These are phyloP conservation scores for Apiospora marii DNA, from an alignment of 2,329 filamentous ascomycete genomes.

Conservation along the genomic window DNA sequence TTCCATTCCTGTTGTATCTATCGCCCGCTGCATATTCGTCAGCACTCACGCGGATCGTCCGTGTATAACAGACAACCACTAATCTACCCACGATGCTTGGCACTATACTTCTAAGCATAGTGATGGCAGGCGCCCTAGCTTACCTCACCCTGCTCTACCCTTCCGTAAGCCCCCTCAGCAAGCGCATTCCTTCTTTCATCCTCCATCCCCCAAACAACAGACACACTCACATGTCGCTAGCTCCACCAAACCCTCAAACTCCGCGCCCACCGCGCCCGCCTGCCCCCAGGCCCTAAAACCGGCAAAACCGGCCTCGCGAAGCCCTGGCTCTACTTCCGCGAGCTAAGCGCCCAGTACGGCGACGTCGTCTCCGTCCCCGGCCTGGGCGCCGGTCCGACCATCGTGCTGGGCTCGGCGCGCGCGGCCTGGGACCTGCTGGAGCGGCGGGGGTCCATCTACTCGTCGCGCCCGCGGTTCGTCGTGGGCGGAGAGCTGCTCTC, in stretches of 20 bases:
- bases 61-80: background rate
- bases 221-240: slow-evolving; percentile 37
- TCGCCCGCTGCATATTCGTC: background rate
- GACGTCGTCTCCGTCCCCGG: slow-evolving; percentile 49
- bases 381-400: slow-evolving; percentile 47
- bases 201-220: background rate
- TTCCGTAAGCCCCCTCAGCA: slow-evolving; percentile 32
- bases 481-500: slow-evolving; percentile 54
- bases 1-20: background rate
- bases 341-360: slow-evolving; percentile 47
- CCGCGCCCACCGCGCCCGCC: slow-evolving; percentile 46
- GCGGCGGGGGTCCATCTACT: slow-evolving; percentile 51
- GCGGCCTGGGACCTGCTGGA: slow-evolving; percentile 54
- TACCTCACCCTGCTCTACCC: slow-evolving; percentile 40
- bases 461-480: slow-evolving; percentile 54
- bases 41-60: background rate
- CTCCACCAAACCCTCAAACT: slow-evolving; percentile 48
- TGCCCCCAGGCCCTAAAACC: slow-evolving; percentile 48
- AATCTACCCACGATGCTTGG: slow-evolving; percentile 28
- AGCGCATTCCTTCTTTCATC: background rate
- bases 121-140: slow-evolving; percentile 31
- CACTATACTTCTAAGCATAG: slow-evolving; percentile 32
- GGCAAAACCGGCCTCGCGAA: slow-evolving; percentile 48
- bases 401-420: slow-evolving; percentile 51
- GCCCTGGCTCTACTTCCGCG: slow-evolving; percentile 53